A percentile compares a stretch with the other conserved stretches of the same genome.
phyloP scores from a whole-genome alignment of 495 filamentous ascomycete species.

The Xylaria grammica region DNA sequence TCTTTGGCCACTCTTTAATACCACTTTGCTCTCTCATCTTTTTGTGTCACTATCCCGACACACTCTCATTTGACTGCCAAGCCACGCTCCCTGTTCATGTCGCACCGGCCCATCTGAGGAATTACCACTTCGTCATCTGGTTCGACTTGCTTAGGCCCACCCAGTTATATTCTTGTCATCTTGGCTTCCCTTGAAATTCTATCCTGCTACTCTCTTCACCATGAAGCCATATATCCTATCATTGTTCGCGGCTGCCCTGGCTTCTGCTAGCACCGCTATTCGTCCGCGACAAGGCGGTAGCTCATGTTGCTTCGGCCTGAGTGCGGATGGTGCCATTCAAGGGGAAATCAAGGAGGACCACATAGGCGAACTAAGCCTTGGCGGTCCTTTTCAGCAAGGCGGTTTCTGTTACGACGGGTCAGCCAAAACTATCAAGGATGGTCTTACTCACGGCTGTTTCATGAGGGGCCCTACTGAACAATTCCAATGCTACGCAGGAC shows the following conservation, averaged over 20 bases:
- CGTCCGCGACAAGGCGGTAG: conserved; percentile 23
- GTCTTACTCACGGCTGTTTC: conserved; percentile 35
- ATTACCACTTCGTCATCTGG: conserved; percentile 10
- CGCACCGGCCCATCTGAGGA: conserved; percentile 18
- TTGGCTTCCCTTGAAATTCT: not conserved
- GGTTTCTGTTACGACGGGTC: conserved; percentile 36
- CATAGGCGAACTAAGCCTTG: conserved; percentile 31
- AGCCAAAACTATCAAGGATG: conserved; percentile 33
- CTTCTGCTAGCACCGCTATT: conserved; percentile 17
- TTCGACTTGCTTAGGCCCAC: not conserved
- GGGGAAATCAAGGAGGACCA: conserved; percentile 34
- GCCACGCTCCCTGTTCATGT: conserved; percentile 5
- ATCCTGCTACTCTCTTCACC: not conserved
- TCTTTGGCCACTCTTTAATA: not conserved
- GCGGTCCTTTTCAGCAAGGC: conserved; percentile 36
- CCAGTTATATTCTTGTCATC: not conserved
- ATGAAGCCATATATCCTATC: conserved; percentile 30
- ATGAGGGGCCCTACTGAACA: conserved; percentile 33
- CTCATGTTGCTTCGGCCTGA: conserved; percentile 36
- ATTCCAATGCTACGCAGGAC: conserved; percentile 36
- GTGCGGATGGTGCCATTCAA: conserved; percentile 29
- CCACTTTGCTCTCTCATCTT: not conserved
- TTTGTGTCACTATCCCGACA: not conserved
- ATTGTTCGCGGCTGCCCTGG: conserved; percentile 22
- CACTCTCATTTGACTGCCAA: conserved; percentile 1